Evolutionary conservation across 139 green algal genomes (phyloP), one percentile per base, ranked within the genome.

Genomic region (Deuterostichococcus epilithicus): DNA sequence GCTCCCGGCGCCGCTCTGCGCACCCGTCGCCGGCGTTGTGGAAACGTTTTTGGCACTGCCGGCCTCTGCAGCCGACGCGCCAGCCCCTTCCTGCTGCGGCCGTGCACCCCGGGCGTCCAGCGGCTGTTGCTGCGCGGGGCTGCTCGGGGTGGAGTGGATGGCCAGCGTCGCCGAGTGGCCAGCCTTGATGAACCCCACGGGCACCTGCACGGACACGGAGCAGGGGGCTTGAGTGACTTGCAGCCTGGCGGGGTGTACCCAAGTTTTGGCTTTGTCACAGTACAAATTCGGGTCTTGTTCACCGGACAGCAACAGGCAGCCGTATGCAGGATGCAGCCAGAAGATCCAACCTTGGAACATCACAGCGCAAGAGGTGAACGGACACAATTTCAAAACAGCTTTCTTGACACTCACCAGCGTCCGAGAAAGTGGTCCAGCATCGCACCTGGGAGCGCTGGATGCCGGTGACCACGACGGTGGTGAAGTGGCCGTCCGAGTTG

Each of bases 381-480:
- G 47, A 63, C 22, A 63, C 47, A 63, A 22, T 63, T 22, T 63
- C 18, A 22, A 22, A 28, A 63, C 22, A 18, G 18, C 18, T 63
- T 28, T 18, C 47, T 63, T 28, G 47, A 63, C 22, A 66, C 58
- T 2, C n/a, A 66, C 28, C 25, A 66, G 58, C 58, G 28, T 26
- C 58, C 26, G 58, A 66, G 58, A 3, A 66, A 3, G 2, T 66
- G 58, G 25, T 66, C 58, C 28, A 32, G n/a, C 0, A 15, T 26
- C 30, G 22, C 44, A 87, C 77, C 60, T 94, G 88, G 30, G 78
- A 86, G 25, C 91, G 86, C 72, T 96, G 90, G 66, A 96, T 89
- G 75, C 87, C 83, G 20, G 75, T 78, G 25, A 97, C 87, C 0
- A 47, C 37, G 25, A 94, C 89, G 1, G 59, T 65, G 1, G 72